These are phyloP conservation scores for Syzygium aqueum DNA, from an alignment of 345 rosid genomes.

Conservation along the genomic window DNA sequence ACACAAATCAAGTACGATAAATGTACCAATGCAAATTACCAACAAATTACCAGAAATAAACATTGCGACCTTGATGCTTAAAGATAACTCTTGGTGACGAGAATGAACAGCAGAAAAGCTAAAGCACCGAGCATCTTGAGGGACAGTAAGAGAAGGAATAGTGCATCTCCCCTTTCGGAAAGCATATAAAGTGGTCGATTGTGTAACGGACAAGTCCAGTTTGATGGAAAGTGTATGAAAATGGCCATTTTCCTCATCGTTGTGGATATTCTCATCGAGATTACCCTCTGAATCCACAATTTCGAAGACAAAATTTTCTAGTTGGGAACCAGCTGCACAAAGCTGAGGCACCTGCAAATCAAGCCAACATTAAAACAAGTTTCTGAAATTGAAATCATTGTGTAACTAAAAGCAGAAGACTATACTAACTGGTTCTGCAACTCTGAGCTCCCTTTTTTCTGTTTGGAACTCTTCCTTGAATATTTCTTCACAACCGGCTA, in stretches of 20 bases:
- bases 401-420: not conserved
- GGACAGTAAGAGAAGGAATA: slow-evolving; percentile 31
- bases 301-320: slow-evolving; percentile 30
- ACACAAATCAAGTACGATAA: not conserved
- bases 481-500: slow-evolving; percentile 9
- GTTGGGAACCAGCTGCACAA: slow-evolving; percentile 34
- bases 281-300: slow-evolving; percentile 34
- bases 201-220: slow-evolving; percentile 7
- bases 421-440: slow-evolving; percentile 26
- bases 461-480: slow-evolving; percentile 30
- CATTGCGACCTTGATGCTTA: slow-evolving; percentile 18
- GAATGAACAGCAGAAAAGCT: slow-evolving; percentile 37
- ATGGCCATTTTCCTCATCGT: slow-evolving; percentile 26
- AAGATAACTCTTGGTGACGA: slow-evolving; percentile 21
- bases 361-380: not conserved
- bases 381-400: not conserved
- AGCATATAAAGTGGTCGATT: slow-evolving; percentile 13
- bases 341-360: slow-evolving; percentile 28
- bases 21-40: not conserved
- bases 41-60: not conserved
- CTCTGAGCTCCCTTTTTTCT: slow-evolving; percentile 35
- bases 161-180: slow-evolving; percentile 41
- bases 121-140: slow-evolving; percentile 29
- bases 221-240: slow-evolving; percentile 34
- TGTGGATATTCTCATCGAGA: slow-evolving; percentile 33